Evolutionary conservation across 345 rosid genomes (phyloP).

Genomic region (Arabidopsis arenosa): DNA sequence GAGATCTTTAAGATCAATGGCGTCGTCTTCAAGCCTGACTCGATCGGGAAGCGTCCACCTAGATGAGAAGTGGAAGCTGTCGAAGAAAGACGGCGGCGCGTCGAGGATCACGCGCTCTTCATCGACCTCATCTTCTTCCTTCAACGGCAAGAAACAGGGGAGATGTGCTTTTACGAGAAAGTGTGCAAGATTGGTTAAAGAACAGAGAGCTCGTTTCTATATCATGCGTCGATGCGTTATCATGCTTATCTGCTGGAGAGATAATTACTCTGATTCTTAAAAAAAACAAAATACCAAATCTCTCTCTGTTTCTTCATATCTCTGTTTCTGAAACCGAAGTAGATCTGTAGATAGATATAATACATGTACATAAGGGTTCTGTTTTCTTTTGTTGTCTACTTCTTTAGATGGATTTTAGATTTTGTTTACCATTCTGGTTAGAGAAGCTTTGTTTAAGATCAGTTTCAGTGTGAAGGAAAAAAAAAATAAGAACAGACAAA

Average conservation of each 20-base stretch:
- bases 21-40: slow-evolving; percentile 40
- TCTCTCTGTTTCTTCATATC: neutral
- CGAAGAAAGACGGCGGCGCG: slow-evolving; percentile 60
- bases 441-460: neutral
- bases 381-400: slow-evolving; percentile 23
- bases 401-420: slow-evolving; percentile 24
- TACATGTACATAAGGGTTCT: slow-evolving; percentile 58
- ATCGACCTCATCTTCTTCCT: slow-evolving; percentile 48
- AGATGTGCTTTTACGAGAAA: slow-evolving; percentile 79
- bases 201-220: slow-evolving; percentile 93
- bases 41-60: slow-evolving; percentile 50
- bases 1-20: slow-evolving; percentile 46
- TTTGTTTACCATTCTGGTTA: slow-evolving; percentile 34
- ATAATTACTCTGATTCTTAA: slow-evolving; percentile 69
- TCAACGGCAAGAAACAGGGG: slow-evolving; percentile 43
- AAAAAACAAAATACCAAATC: neutral
- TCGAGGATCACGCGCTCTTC: slow-evolving; percentile 62
- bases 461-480: slow-evolving; percentile 20
- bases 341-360: slow-evolving; percentile 47
- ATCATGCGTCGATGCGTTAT: slow-evolving; percentile 89
- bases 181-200: slow-evolving; percentile 81
- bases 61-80: slow-evolving; percentile 67
- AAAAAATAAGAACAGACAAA: neutral
- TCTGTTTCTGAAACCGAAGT: slow-evolving; percentile 30
- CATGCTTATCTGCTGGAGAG: slow-evolving; percentile 97